These are phyloP conservation scores for Thermothielavioides terrestris DNA, from an alignment of 495 filamentous ascomycete species.

Conservation along the genomic window DNA sequence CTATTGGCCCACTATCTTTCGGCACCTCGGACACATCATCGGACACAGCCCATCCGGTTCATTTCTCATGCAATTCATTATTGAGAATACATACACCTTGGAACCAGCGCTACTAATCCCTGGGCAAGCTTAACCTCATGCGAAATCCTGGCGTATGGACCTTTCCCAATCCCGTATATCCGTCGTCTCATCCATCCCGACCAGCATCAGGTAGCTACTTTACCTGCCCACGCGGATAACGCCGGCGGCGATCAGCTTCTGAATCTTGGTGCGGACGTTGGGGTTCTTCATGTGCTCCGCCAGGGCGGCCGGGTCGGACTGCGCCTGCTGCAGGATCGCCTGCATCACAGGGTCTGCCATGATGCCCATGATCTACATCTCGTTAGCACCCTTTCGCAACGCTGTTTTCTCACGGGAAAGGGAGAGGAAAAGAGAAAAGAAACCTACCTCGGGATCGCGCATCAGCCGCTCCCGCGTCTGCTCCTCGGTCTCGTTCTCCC, in stretches of 20 bases:
- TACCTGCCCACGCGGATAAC: slow-evolving; percentile 72
- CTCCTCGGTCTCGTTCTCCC: slow-evolving; percentile 92
- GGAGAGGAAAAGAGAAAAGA: too few relatives aligned
- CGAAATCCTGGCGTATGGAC: background rate
- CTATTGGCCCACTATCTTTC: too few relatives aligned
- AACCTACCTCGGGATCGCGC: slow-evolving; percentile 81
- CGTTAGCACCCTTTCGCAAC: slow-evolving; percentile 30
- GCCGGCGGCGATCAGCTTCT: slow-evolving; percentile 85
- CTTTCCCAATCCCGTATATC: background rate
- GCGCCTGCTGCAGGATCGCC: slow-evolving; percentile 91
- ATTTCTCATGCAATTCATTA: slow-evolving; percentile 18
- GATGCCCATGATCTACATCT: slow-evolving; percentile 68
- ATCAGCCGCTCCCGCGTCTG: slow-evolving; percentile 88
- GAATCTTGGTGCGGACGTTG: slow-evolving; percentile 71
- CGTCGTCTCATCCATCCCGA: background rate
- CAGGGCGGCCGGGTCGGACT: slow-evolving; percentile 82
- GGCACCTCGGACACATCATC: too few relatives aligned
- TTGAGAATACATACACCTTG: background rate
- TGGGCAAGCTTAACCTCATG: background rate
- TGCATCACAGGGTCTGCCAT: slow-evolving; percentile 97
- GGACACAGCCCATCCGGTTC: too few relatives aligned
- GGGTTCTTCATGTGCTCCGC: slow-evolving; percentile 96
- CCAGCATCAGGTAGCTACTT: slow-evolving; percentile 4
- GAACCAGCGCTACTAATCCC: too few relatives aligned
- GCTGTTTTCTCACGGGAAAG: too few relatives aligned